These are phyloP conservation scores for Tetracladium setigerum DNA, from an alignment of 495 filamentous ascomycete genomes.

Conservation along the genomic window DNA sequence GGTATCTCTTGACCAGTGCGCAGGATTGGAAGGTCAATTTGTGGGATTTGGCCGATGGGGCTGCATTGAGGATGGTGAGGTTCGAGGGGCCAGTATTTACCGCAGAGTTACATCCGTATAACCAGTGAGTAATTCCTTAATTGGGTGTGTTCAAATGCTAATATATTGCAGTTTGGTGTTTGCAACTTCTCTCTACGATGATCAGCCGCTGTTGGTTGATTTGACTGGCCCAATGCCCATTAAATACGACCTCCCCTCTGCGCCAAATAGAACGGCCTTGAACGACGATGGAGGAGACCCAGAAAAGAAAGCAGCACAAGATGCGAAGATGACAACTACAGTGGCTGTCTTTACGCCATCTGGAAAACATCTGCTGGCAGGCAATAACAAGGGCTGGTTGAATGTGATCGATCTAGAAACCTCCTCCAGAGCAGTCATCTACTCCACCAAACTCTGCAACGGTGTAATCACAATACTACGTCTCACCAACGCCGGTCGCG, in stretches of 20 bases:
- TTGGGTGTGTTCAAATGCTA: background rate
- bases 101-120: conserved; percentile 85
- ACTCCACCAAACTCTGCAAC: conserved; percentile 76
- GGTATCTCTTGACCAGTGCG: conserved; percentile 89
- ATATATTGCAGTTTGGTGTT: conserved; percentile 57
- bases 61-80: conserved; percentile 60
- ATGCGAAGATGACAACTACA: conserved; percentile 89
- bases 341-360: conserved; percentile 78
- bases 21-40: conserved; percentile 94
- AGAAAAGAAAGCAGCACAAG: conserved; percentile 82
- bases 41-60: conserved; percentile 76
- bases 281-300: conserved; percentile 53
- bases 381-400: conserved; percentile 89
- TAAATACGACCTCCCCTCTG: conserved; percentile 72
- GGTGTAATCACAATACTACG: conserved; percentile 87
- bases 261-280: conserved; percentile 55
- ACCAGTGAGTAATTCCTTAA: conserved; percentile 56
- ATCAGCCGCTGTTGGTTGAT: conserved; percentile 82
- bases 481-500: conserved; percentile 71
- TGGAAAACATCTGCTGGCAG: conserved; percentile 81
- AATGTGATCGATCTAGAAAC: conserved; percentile 61
- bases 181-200: conserved; percentile 86
- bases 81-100: conserved; percentile 93
- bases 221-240: conserved; percentile 54
- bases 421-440: conserved; percentile 70